Evolutionary conservation across 306 rosid genomes (phyloP).

Genomic region (Canavalia ensiformis): DNA sequence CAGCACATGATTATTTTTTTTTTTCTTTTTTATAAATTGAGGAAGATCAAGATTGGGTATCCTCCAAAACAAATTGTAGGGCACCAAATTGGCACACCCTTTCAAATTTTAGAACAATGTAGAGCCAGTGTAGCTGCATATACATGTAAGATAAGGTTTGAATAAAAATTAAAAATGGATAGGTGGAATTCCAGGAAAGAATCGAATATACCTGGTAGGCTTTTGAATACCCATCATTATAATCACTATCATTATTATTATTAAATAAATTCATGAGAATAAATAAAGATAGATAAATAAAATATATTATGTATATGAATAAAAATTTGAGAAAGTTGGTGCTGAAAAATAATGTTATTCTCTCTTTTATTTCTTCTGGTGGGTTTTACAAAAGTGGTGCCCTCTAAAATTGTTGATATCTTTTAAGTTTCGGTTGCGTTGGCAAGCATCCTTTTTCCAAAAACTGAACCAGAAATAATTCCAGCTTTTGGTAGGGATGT

Average conservation of each 20-base stretch:
- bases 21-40: not conserved
- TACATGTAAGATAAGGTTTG: conserved; percentile 34
- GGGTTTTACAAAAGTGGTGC: not conserved
- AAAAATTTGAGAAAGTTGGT: conserved; percentile 5
- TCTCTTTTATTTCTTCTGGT: not conserved
- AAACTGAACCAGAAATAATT: not conserved
- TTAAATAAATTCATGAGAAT: conserved; percentile 37
- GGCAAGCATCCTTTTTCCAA: conserved; percentile 21
- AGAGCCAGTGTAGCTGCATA: conserved; percentile 42
- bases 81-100: conserved; percentile 43
- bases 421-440: conserved; percentile 12
- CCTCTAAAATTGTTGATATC: not conserved
- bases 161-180: conserved; percentile 28
- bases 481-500: conserved; percentile 24
- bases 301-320: not conserved
- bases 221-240: conserved; percentile 39
- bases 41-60: conserved; percentile 36
- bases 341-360: not conserved
- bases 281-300: not conserved
- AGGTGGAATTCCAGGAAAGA: conserved; percentile 35
- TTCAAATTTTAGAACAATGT: conserved; percentile 49
- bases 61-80: conserved; percentile 51
- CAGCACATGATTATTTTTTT: conserved; percentile 19
- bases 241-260: conserved; percentile 20
- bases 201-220: not conserved